phyloP scores from a whole-genome alignment of 495 filamentous ascomycete genomes.

The Pyronema omphalodes region DNA sequence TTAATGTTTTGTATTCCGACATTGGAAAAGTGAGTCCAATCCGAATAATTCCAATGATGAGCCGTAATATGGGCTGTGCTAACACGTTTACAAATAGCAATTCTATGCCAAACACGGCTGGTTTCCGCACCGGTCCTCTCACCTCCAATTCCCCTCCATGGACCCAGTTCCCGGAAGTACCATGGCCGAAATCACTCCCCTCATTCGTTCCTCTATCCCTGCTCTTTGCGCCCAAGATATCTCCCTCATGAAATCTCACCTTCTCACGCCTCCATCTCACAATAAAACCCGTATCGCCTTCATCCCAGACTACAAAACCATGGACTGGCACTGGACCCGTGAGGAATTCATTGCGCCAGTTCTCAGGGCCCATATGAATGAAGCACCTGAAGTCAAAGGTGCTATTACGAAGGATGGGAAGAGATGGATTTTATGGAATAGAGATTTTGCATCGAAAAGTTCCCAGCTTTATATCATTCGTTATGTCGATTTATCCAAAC shows the following conservation, averaged over 20 bases:
- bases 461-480: slow-evolving; percentile 51
- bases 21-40: slow-evolving; percentile 51
- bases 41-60: background rate
- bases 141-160: slow-evolving; percentile 42
- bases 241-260: background rate
- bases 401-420: slow-evolving; percentile 34
- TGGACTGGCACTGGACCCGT: slow-evolving; percentile 70
- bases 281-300: slow-evolving; percentile 42
- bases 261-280: slow-evolving; percentile 2
- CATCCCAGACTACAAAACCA: slow-evolving; percentile 49
- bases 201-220: slow-evolving; percentile 36
- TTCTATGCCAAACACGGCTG: slow-evolving; percentile 78
- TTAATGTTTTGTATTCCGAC: slow-evolving; percentile 64
- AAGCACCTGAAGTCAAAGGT: slow-evolving; percentile 44
- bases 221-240: slow-evolving; percentile 39
- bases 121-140: slow-evolving; percentile 50
- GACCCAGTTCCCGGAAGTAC: background rate
- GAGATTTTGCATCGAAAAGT: slow-evolving; percentile 41
- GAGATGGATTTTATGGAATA: slow-evolving; percentile 61
- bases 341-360: slow-evolving; percentile 62
- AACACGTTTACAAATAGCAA: slow-evolving; percentile 19
- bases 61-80: background rate
- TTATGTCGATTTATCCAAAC: slow-evolving; percentile 35
- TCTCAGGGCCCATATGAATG: slow-evolving; percentile 26
- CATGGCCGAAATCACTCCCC: slow-evolving; percentile 19